phyloP scores from a whole-genome alignment of 106 monocot species.

The Platanthera guangdongensis region DNA sequence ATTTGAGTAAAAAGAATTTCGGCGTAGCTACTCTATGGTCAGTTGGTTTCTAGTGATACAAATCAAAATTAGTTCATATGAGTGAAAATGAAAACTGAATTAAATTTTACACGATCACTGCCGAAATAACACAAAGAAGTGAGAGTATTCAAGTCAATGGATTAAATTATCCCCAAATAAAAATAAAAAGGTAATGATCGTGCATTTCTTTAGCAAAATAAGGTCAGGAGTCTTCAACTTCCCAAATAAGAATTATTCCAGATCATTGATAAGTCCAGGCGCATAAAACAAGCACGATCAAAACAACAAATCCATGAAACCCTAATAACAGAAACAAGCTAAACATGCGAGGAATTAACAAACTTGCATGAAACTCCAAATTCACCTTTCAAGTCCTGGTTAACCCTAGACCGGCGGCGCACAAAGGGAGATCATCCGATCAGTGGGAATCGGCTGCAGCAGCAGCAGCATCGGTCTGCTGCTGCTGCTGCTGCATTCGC shows the following conservation, averaged over 20 bases:
- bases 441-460: slow-evolving; percentile 31
- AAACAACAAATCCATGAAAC: neutral
- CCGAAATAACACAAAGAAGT: too few species aligned
- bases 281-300: neutral
- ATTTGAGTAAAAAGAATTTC: too few species aligned
- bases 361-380: neutral
- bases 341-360: neutral
- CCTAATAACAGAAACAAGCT: neutral
- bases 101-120: too few species aligned
- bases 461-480: slow-evolving; percentile 2
- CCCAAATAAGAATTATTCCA: neutral
- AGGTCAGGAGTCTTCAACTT: neutral
- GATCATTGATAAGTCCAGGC: neutral
- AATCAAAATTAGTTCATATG: too few species aligned
- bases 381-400: neutral
- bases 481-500: slow-evolving; percentile 54
- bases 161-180: too few species aligned
- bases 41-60: too few species aligned
- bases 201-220: slow-evolving; percentile 1
- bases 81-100: too few species aligned
- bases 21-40: too few species aligned
- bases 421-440: slow-evolving; percentile 7
- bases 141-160: too few species aligned
- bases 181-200: neutral
- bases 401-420: neutral